Conservation (phyloP, 2,329 filamentous ascomycete genomes). For the Monosporascus sp. region DNA sequence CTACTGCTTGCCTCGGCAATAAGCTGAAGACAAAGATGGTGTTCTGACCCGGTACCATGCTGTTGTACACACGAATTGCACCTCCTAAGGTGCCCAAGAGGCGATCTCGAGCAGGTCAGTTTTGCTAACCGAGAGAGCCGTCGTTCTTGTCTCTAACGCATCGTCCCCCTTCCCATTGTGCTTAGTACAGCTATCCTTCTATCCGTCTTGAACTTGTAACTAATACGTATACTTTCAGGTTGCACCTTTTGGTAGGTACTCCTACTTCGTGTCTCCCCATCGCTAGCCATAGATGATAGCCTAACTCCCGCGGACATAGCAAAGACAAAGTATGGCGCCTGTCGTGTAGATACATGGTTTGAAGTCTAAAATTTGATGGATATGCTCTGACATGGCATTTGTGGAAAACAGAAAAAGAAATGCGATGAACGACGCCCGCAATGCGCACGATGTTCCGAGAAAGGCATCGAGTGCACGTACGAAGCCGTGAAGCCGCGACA, state of each 20-base stretch:
- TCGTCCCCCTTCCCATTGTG: background rate
- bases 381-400: conserved; percentile 6
- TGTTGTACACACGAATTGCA: conserved; percentile 53
- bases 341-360: conserved; percentile 1
- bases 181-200: background rate
- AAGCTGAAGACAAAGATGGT: conserved; percentile 8
- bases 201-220: conserved; percentile 7
- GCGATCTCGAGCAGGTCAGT: conserved; percentile 54
- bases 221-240: conserved; percentile 32
- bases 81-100: conserved; percentile 53
- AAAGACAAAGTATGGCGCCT: conserved; percentile 46
- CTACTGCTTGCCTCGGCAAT: background rate
- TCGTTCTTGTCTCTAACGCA: background rate
- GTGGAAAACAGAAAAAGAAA: conserved; percentile 46
- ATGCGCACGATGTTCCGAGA: conserved; percentile 46
- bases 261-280: conserved; percentile 1
- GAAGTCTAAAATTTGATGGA: background rate
- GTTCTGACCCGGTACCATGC: conserved; percentile 34
- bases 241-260: conserved; percentile 46
- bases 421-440: conserved; percentile 48
- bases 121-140: background rate
- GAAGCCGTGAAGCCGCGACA: conserved; percentile 41
- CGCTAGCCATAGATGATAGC: conserved; percentile 2
- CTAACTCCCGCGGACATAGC: conserved; percentile 25
- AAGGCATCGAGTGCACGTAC: conserved; percentile 43